Evolutionary conservation across 2,329 filamentous ascomycete genomes (phyloP), one percentile per base, ranked within the genome.

Genomic region (Alternaria alternata): DNA sequence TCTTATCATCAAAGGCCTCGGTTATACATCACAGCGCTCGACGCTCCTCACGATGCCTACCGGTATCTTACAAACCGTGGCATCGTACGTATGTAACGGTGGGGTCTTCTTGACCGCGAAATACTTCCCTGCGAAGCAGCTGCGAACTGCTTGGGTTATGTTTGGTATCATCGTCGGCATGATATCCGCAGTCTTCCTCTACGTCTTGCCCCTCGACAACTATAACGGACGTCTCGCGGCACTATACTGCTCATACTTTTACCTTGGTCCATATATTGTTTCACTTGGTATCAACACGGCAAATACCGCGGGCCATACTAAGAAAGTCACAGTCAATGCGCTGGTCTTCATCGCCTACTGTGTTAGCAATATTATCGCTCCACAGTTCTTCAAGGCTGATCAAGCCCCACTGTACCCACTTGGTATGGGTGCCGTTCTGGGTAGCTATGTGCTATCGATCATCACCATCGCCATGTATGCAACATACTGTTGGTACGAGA

Each of bases 311-410:
- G 78, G 77, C 3, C 73, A 78, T 24, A 80, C 78, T 0, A 80
- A 80, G 63, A 78, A 78, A 49, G 70, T 78, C 5, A 75, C 74
- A 0, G 70, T 69, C 46, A 77, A 75, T 51, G 76, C 76, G 41
- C 66, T 72, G 2, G 73, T 78, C 18, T 75, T 74, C 42, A 62
- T 79, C 16, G 82, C 81, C 0, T 86, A 77, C 52, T 78, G 73
- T 57, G 39, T 75, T 0, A 72, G 73, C 4, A 82, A 81, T 58
- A 78, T 82, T 54, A 74, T 80, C 5, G 79, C 70, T 0, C 79
- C 80, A 0, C 75, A 78, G 39, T 80, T 81, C 46, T 81, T 81
- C 72, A 75, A 72, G 39, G 43, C 71, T 0, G 44, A 68, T 0
- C 74, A 81, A 51, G 75, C 77, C 0, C 78, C 74, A 0, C 57